Evolutionary conservation across 2,329 filamentous ascomycete species (phyloP), one percentile per base, ranked within the genome.

Genomic region (Fusarium tjaetaba): DNA sequence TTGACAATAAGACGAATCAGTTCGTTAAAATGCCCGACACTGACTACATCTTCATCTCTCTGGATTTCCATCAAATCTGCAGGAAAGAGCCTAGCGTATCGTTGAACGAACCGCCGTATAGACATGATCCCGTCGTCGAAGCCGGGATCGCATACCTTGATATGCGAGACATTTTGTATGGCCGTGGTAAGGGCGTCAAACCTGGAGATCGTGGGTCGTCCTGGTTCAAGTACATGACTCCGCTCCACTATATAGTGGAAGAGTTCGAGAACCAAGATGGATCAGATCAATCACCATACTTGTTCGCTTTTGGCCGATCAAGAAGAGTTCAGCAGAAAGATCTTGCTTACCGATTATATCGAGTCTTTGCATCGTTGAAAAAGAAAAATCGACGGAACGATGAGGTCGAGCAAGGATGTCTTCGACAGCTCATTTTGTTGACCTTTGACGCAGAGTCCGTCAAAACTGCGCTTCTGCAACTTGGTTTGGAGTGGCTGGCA

Each of bases 221-320:
- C 14, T 75, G 72, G 73, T 75, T 73, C 45, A 56, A 42, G n/a
- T 46, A 63, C 18, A 75, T 76, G 68, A 57, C 55, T 4, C 57
- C 64, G 8, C 26, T 56, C 11, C 67, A 75, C 32, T 72, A 61
- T 11, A 71, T 73, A 7, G 43, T 70, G 2, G 56, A 64, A 18
- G 73, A 72, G 38, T 72, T 56, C 34, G 43, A 62, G 22, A 57
- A 53, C 9, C 66, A 71, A 16, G 22, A 52, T 9, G 11, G 5
- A 38, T 11, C 26, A 52, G 10, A 49, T 15, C 42, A 49, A 20
- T 34, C 42, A 24, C 49, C 49, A 10, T 55, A 59, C 20, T 42
- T 65, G 26, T 75, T 75, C 34, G 70, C 72, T 3, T 75, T 73
- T 41, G 73, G 63, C 8, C 64, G 68, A 63, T 73, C 72, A 1